Base-by-base conservation (phyloP, 139 green algal species). In the Coelastrella sp. region DNA sequence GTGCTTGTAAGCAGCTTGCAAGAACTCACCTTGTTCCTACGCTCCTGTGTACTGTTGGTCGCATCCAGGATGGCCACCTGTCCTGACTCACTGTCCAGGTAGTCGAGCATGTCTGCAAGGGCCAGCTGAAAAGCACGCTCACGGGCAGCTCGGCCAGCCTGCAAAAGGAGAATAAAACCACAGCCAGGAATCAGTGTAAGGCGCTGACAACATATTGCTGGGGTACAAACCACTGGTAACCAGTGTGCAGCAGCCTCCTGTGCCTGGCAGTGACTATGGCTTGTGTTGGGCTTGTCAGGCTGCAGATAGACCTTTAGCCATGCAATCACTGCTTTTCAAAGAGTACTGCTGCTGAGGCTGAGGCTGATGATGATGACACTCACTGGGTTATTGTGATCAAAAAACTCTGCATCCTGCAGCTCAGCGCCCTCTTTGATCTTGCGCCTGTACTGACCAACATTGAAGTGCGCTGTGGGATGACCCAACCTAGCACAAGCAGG, bases 51-150 rank as follows among this genome's bases (percentile, higher is more conserved):
- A 65, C 95, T 97, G 95, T 99, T 99, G 79, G 97, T 99, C 11
- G 97, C 98, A 89, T 99, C 98, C 89, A 99, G 97, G 66, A 99
- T 97, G 14, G 96, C 98, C 20, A 99, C 97, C 93, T 99, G 96
- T 0, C 95, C 89, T 20, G 84, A 58, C 35, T 97, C 96, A 94
- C 82, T 56, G 8, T 89, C 24, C 59, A 92, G 80, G 24, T 74
- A 92, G 8, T 65, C 81, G 66, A 98, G 93, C 95, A 99, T 95
- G 92, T 99, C 98, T 4, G 96, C 94, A 90, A 99, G 92, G 0
- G 98, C 97, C n/a, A 95, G 90, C 35, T 94, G 75, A 56, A 98
- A 93, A 11, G 97, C 97, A 63, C 92, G 87, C 35, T 98, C 82
- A 24, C 97, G 93, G 14, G 93, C 94, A 89, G 96, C 94, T 84